phyloP scores from a whole-genome alignment of 495 filamentous ascomycete species.

The Xylaria intraflava region DNA sequence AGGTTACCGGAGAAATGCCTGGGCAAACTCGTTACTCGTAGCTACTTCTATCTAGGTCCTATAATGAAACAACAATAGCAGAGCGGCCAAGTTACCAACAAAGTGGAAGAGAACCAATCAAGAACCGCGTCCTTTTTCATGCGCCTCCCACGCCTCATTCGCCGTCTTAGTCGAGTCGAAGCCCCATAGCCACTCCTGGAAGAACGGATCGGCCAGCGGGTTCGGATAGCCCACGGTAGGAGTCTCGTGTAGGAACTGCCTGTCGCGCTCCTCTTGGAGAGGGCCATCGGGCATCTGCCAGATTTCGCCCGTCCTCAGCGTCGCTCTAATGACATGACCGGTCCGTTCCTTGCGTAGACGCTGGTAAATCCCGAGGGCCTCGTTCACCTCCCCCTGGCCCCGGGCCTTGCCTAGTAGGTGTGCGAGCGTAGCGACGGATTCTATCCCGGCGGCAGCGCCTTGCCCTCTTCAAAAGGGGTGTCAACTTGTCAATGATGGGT shows the following conservation, averaged over 20 bases:
- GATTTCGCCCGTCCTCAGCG: conserved; percentile 4
- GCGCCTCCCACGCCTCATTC: conserved; percentile 1
- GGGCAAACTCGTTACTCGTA: too few species aligned
- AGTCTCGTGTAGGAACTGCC: not conserved
- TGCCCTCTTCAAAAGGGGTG: not conserved
- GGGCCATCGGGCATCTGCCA: conserved; percentile 13
- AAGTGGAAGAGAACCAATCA: not conserved
- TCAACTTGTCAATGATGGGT: not conserved
- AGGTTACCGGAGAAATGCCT: too few species aligned
- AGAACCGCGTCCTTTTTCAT: not conserved
- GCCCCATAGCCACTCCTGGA: conserved; percentile 15
- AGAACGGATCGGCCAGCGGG: conserved; percentile 12
- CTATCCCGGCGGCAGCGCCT: conserved; percentile 11
- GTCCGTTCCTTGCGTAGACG: conserved; percentile 6
- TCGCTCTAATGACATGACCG: conserved; percentile 3
- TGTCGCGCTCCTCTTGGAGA: conserved; percentile 6
- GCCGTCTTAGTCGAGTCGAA: conserved; percentile 3
- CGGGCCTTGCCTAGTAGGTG: conserved; percentile 3
- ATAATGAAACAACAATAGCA: too few species aligned
- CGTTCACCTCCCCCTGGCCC: not conserved
- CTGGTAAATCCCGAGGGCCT: conserved; percentile 3
- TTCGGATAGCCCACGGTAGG: conserved; percentile 12
- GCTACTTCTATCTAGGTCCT: too few species aligned
- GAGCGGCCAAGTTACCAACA: too few species aligned
- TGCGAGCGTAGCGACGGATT: conserved; percentile 6